Base-by-base conservation (phyloP, 441 rosid species). In the Pelargonium myrrhifolium region DNA sequence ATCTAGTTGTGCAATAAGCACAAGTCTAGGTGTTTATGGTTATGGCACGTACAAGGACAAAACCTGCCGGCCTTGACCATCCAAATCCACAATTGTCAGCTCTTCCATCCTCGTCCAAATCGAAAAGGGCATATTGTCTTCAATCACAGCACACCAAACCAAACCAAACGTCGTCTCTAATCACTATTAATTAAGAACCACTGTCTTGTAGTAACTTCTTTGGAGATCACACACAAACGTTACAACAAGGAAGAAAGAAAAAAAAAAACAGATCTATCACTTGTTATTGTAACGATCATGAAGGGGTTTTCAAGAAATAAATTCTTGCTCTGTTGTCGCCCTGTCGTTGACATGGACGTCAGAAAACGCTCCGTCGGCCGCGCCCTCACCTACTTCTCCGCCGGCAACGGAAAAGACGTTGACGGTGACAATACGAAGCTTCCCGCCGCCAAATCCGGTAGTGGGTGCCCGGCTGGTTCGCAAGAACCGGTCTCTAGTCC, bases 271-370 rank as follows among this genome's bases (percentile, higher is more conserved):
- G n/a, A n/a, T n/a, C n/a, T 1, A 28, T 28, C n/a, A 9, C n/a
- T 45, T 45, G 51, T 45, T 45, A 9, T 45, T 12, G 51, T 45
- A 45, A 45, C 51, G 14, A 39, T 22, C 14, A 83, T 74, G 86
- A 83, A 76, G 78, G 68, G 68, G 76, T 75, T 69, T 66, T 42
- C 80, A 3, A 75, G 77, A 28, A 83, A 67, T 68, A 82, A 73
- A 76, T 74, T 79, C 22, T 61, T 80, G 72, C 74, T 75, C 14
- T 84, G 88, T 72, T 84, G 82, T 65, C 68, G 80, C 45, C 86
- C 83, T 3, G 82, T 68, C 26, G 85, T 67, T 4, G 72, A 74
- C 4, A 42, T 79, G 74, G 82, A 78, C 15, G 24, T 59, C 9
- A 42, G 35, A 11, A 72, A 4, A 6, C 53, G 53, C n/a, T 14